Base-by-base conservation (phyloP, 352 stramenopile species). In the Globisporangium middletonii region DNA sequence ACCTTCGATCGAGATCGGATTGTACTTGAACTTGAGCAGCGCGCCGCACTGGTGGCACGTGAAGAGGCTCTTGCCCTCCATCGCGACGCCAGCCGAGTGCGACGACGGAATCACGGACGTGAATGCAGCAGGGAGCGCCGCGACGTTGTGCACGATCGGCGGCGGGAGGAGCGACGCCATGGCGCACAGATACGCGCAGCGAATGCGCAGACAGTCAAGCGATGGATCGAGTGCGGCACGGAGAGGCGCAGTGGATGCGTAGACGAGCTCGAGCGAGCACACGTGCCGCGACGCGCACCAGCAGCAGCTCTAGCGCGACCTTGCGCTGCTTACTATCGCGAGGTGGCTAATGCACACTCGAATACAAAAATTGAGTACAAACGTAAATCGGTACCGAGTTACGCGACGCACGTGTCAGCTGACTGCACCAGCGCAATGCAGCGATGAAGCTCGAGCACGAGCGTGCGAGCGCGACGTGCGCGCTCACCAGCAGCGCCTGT, bases 61-160 rank as follows among this genome's bases (percentile, higher is more conserved):
- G 49, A 90, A 90, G 26, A 90, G 65, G 50, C 75, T 87, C 52
- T 90, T 90, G 37, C 80, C 80, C 51, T 90, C 80, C 64, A 90
- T 86, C 38, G 74, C 69, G 50, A 80, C 50, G 46, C 54, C 60
- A 23, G 52, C 26, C 23, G 62, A 54, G 49, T 63, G 67, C 44
- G 62, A 50, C 37, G 62, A 45, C 16, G 55, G 54, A 28, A 57
- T 60, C 42, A 63, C 50, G 5, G 63, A 48, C 54, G 60, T 51
- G 35, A 52, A 50, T 38, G 37, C 43, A 27, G 57, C 15, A 15
- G 46, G 28, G 8, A 37, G n/a, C 28, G 57, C 50, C 52, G 62
- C 52, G 35, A 64, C 59, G 38, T 52, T 60, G 44, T 52, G 54
- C 38, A 65, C 53, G 60, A 65, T 57, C 19, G 60, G 60, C 28